These are phyloP conservation scores for Acacia crassicarpa DNA, from an alignment of 306 rosid species.

Conservation along the genomic window DNA sequence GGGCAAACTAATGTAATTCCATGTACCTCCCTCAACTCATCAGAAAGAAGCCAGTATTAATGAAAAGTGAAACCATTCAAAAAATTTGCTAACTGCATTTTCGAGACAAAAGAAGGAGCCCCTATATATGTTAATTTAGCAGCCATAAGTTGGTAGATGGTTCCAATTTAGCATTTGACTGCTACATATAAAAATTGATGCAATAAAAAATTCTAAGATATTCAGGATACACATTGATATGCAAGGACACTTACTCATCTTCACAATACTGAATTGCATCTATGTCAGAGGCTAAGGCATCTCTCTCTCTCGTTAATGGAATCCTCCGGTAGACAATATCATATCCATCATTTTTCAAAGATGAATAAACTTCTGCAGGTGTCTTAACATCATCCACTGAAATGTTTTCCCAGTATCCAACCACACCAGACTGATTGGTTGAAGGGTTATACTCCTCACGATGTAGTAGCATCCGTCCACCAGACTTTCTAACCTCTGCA, in stretches of 20 bases:
- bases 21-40: neutral
- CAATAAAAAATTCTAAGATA: conserved; percentile 9
- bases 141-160: conserved; percentile 4
- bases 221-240: neutral
- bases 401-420: conserved; percentile 87
- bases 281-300: conserved; percentile 72
- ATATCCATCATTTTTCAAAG: conserved; percentile 62
- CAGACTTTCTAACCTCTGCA: conserved; percentile 70
- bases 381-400: conserved; percentile 74
- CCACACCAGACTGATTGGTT: conserved; percentile 62
- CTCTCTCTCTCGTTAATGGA: conserved; percentile 84
- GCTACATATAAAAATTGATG: neutral
- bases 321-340: conserved; percentile 66
- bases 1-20: neutral
- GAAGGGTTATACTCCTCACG: conserved; percentile 81
- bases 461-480: conserved; percentile 83
- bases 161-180: neutral
- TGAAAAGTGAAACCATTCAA: conserved; percentile 9
- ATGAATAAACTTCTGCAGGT: conserved; percentile 76
- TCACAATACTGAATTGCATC: conserved; percentile 80
- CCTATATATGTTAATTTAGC: neutral
- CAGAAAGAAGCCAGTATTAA: conserved; percentile 4
- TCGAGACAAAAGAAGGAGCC: conserved; percentile 22
- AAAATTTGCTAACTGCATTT: conserved; percentile 1
- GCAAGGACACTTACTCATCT: conserved; percentile 61